A percentile compares a stretch with the other conserved stretches of the same genome.
Evolutionary conservation across 2,329 filamentous ascomycete genomes (phyloP).

Genomic region (Claviceps africana): DNA sequence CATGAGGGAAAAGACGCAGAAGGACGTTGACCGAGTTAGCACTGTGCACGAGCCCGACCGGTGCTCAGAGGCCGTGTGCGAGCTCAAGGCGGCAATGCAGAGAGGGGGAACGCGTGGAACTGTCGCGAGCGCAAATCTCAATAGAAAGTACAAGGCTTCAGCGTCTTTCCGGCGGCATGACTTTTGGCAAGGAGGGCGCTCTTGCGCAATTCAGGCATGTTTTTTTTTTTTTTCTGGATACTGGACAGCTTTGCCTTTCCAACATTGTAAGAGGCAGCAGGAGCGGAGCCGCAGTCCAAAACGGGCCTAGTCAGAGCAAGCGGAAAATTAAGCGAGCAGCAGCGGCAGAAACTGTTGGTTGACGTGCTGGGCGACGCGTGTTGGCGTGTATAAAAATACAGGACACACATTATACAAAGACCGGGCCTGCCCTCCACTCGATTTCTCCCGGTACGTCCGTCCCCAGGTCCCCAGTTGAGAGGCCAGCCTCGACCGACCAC

Average conservation of each 20-base stretch:
- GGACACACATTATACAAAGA: conserved; percentile 29
- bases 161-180: too few species aligned
- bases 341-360: conserved; percentile 21
- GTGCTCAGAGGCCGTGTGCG: neutral
- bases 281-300: conserved; percentile 4
- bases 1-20: too few species aligned
- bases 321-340: conserved; percentile 24
- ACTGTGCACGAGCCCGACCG: neutral
- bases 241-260: neutral
- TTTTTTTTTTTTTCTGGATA: neutral
- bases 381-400: conserved; percentile 32
- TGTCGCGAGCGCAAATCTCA: too few species aligned
- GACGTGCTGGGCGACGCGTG: conserved; percentile 10
- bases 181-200: too few species aligned
- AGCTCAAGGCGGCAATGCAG: neutral
- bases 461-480: conserved; percentile 5
- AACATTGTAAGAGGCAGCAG: neutral
- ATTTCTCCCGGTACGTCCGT: conserved; percentile 20
- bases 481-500: conserved; percentile 1
- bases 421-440: conserved; percentile 29
- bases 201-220: neutral
- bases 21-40: neutral
- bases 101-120: neutral
- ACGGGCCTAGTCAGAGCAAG: conserved; percentile 19
- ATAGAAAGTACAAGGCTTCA: neutral